phyloP scores from a whole-genome alignment of 108 stramenopile genomes.

The Conticribra guillardii region DNA sequence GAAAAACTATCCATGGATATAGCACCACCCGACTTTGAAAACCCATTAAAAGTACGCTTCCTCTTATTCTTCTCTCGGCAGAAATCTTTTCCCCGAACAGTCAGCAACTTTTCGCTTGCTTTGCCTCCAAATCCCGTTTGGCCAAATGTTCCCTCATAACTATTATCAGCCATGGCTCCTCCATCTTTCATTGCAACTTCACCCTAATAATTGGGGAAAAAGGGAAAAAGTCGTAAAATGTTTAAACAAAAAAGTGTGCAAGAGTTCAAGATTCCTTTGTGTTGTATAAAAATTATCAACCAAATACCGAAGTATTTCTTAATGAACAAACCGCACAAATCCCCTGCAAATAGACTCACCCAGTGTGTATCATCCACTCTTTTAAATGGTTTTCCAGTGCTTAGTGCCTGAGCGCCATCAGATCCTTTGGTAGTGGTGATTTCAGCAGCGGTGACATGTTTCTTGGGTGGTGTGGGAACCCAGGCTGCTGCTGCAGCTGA shows the following conservation, averaged over 20 bases:
- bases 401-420: conserved; percentile 89
- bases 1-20: conserved; percentile 79
- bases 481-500: conserved; percentile 85
- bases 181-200: conserved; percentile 87
- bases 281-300: too few relatives aligned
- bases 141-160: conserved; percentile 94
- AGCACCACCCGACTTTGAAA: conserved; percentile 73
- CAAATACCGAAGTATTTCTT: too few relatives aligned
- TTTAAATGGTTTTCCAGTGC: conserved; percentile 90
- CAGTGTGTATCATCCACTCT: conserved; percentile 94
- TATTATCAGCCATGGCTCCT: conserved; percentile 93
- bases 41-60: conserved; percentile 94
- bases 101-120: conserved; percentile 91
- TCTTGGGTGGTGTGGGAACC: conserved; percentile 70
- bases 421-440: conserved; percentile 67
- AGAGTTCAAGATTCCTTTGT: too few relatives aligned
- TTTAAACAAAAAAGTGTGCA: too few relatives aligned
- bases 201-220: too few relatives aligned
- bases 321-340: too few relatives aligned
- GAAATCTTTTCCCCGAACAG: conserved; percentile 97
- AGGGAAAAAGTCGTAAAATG: too few relatives aligned
- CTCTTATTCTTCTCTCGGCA: conserved; percentile 99
- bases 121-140: conserved; percentile 93
- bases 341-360: too few relatives aligned
- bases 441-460: conserved; percentile 28